Conservation (phyloP, 2,329 filamentous ascomycete genomes). For the Phialocephala sp. region DNA sequence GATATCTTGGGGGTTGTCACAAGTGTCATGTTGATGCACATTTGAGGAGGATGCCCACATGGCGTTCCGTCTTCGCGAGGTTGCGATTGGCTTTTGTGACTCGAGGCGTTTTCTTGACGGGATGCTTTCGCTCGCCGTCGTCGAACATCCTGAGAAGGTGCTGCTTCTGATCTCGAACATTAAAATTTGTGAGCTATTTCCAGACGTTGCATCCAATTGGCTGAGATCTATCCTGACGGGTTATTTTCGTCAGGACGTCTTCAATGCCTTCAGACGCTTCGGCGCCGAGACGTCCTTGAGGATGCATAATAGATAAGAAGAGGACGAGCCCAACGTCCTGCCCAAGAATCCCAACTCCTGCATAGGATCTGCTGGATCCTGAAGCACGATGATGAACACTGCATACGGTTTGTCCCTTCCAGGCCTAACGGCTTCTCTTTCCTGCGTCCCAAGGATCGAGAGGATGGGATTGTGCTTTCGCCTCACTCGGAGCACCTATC, state of each 20-base stretch:
- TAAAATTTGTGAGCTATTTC: neutral
- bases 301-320: neutral
- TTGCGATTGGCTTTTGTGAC: neutral
- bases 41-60: neutral
- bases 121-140: no score
- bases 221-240: neutral
- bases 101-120: no score
- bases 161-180: neutral
- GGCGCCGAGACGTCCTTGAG: neutral
- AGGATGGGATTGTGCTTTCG: no score
- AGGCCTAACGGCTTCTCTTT: neutral
- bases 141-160: no score
- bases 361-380: neutral
- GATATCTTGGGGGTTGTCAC: neutral
- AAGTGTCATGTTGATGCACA: neutral
- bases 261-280: neutral
- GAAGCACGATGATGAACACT: neutral
- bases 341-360: neutral
- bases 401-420: neutral
- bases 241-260: neutral
- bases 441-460: neutral
- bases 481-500: neutral
- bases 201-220: neutral
- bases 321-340: neutral
- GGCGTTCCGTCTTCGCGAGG: neutral